Conservation (phyloP, 805 yeast species). For the Kurtzmaniella cleridarum region DNA sequence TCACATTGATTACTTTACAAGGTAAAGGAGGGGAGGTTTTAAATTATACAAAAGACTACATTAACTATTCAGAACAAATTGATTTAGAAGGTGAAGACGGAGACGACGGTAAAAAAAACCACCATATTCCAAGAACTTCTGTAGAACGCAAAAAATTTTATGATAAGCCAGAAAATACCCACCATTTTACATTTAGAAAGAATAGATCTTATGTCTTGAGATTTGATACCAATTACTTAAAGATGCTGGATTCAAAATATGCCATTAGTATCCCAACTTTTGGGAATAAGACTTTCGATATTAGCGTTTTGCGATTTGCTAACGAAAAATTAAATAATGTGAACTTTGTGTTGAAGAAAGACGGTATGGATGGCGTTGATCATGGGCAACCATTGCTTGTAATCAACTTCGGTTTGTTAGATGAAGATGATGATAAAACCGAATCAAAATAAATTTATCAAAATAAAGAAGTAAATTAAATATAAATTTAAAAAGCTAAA, state of each 20-base stretch:
- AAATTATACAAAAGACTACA: constrained; percentile 3
- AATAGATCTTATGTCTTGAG: constrained; percentile 40
- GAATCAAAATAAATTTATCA: neutral
- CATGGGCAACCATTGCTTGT: constrained; percentile 29
- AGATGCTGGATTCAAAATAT: constrained; percentile 45
- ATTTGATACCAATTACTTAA: constrained; percentile 51
- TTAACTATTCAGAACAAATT: constrained; percentile 21
- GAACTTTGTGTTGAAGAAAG: constrained; percentile 39
- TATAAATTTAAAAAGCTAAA: too few relatives aligned
- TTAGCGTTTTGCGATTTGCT: constrained; percentile 37
- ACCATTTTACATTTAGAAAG: constrained; percentile 34
- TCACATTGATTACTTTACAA: constrained; percentile 41
- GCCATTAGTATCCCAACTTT: constrained; percentile 47
- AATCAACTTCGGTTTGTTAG: constrained; percentile 31
- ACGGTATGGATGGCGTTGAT: constrained; percentile 28
- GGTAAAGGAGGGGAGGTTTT: constrained; percentile 6
- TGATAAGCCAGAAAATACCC: constrained; percentile 31
- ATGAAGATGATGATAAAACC: constrained; percentile 17
- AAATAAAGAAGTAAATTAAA: neutral
- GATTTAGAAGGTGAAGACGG: constrained; percentile 4
- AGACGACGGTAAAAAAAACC: constrained; percentile 9
- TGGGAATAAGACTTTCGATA: constrained; percentile 39
- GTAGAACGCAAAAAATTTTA: constrained; percentile 41
- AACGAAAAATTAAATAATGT: constrained; percentile 41
- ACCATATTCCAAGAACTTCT: constrained; percentile 26